Conservation (phyloP, 2,329 filamentous ascomycete species). For the Trichoderma endophyticum region DNA sequence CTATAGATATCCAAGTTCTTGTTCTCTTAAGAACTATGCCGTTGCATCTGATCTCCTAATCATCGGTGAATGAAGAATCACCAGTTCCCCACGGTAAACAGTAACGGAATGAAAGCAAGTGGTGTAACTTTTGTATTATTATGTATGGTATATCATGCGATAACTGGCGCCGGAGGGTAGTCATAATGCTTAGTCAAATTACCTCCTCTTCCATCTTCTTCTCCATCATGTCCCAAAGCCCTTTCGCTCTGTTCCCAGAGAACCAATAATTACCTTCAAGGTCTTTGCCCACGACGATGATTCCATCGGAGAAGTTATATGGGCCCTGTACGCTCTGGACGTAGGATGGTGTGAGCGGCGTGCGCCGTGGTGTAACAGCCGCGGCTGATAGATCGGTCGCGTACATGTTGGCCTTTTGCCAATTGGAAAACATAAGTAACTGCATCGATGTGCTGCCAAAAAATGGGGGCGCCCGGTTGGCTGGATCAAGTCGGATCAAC, state of each 20-base stretch:
- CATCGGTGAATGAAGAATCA: no score
- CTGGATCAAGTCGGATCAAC: neutral
- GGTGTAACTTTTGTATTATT: no score
- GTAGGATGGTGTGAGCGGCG: neutral
- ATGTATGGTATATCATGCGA: no score
- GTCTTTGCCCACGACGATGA: neutral
- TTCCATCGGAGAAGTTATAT: neutral
- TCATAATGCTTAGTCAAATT: neutral
- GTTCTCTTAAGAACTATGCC: no score
- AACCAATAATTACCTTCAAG: constrained; percentile 24
- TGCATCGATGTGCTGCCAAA: neutral
- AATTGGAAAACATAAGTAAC: neutral
- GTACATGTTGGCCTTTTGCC: constrained; percentile 2
- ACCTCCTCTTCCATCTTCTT: constrained; percentile 2
- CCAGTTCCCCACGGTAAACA: no score
- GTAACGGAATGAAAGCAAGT: no score
- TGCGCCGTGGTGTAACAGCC: neutral
- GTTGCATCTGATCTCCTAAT: no score
- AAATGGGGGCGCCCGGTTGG: constrained; percentile 2
- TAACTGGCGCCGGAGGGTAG: no score
- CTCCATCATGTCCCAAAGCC: neutral
- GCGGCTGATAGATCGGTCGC: neutral
- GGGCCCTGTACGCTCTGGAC: neutral
- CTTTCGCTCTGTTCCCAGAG: neutral
- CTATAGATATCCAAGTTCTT: no score